Evolutionary conservation across 352 stramenopile genomes (phyloP), one percentile per base, ranked within the genome.

Genomic region (Globisporangium spiculum): DNA sequence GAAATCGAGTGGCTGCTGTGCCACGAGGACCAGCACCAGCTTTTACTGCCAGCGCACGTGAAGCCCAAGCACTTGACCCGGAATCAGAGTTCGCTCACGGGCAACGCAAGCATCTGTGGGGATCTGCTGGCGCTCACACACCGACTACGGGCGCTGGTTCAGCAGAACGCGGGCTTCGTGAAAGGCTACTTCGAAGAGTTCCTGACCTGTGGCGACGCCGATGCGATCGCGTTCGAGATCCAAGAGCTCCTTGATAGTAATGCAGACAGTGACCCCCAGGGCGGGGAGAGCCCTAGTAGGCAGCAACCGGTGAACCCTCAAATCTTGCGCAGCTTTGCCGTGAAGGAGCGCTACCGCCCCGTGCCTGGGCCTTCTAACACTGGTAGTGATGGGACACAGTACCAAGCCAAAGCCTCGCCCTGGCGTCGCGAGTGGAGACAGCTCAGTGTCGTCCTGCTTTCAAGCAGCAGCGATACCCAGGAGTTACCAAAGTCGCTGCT

Each of bases 391-490:
- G 16, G 27, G 27, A 68, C 57, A 16, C 48, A 57, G 34, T 36
- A 6, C 41, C 65, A 34, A 38, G 16, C 2, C 27, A 60, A 46
- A 27, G 60, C 38, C 58, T 65, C 56, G 8, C 69, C 69, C 1
- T 91, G 83, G 80, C 69, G 80, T 2, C 80, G 83, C n/a, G 78
- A 91, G 70, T 91, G 83, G 83, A 74, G 80, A 7, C 83, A 91
- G 64, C 66, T 86, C 4, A 88, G 78, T 46, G 65, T 91, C 8
- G 27, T 76, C 20, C 50, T 78, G 24, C 64, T 70, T 10, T 65
- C 61, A 2, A 68, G 38, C 14, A 56, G 22, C 44, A 68, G 46
- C 9, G 44, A n/a, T 30, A 12, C 27, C 44, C 41, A 24, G 10
- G 18, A 56, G 32, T 26, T 81, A 0, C 69, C 68, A 1, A 34